Conservation (phyloP, 345 rosid species). For the Bruguiera parviflora region DNA sequence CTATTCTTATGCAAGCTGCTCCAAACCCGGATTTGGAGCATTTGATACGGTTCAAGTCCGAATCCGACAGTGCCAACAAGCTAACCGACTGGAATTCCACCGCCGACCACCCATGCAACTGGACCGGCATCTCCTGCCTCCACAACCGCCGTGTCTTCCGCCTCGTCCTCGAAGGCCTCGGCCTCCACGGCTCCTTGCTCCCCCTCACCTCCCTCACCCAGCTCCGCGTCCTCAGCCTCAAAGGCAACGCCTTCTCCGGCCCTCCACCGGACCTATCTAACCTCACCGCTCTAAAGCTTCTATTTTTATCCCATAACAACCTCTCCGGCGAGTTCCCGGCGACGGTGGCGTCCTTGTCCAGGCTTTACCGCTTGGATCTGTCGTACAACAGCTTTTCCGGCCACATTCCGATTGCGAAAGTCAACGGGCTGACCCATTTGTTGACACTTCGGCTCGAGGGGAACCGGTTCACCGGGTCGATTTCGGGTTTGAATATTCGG, state of each 20-base stretch:
- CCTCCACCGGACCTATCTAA: conserved; percentile 58
- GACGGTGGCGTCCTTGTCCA: conserved; percentile 40
- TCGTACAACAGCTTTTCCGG: conserved; percentile 77
- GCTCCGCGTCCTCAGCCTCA: conserved; percentile 79
- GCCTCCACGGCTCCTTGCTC: conserved; percentile 52
- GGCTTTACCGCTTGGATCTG: conserved; percentile 81
- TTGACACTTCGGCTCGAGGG: conserved; percentile 69
- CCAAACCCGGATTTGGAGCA: conserved; percentile 48
- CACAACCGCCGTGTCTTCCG: conserved; percentile 52
- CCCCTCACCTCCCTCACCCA: conserved; percentile 52
- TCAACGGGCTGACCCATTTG: conserved; percentile 61
- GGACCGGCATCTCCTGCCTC: conserved; percentile 69
- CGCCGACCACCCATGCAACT: conserved; percentile 43
- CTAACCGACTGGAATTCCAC: conserved; percentile 64
- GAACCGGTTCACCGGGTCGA: conserved; percentile 54
- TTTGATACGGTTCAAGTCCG: conserved; percentile 51
- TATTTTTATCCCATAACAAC: conserved; percentile 65
- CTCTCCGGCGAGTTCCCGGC: conserved; percentile 66
- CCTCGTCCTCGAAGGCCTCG: conserved; percentile 63
- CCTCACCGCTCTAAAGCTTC: conserved; percentile 67
- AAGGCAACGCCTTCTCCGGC: conserved; percentile 60
- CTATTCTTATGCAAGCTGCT: conserved; percentile 17
- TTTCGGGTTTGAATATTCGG: conserved; percentile 46
- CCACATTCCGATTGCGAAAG: conserved; percentile 35
- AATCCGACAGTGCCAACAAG: conserved; percentile 48